A percentile compares a stretch with the other conserved stretches of the same genome.
Conservation (phyloP, 805 yeast genomes). For the Pichia nakasei region DNA sequence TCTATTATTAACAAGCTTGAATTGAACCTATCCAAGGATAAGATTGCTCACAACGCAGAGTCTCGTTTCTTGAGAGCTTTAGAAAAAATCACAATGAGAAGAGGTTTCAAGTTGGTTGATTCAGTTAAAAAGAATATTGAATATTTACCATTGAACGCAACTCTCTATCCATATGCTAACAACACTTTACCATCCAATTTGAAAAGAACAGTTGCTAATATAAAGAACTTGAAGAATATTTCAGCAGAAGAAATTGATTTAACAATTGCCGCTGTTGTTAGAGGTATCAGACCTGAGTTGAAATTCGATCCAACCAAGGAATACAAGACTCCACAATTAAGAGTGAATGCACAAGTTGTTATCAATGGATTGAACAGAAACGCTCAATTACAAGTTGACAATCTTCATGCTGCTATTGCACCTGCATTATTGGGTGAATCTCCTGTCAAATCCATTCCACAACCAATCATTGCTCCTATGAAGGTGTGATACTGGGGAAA, state of each 20-base stretch:
- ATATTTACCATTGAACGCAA: conserved; percentile 13
- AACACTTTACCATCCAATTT: conserved; percentile 15
- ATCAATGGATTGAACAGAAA: conserved; percentile 24
- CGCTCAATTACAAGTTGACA: conserved; percentile 24
- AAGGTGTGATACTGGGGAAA: neutral
- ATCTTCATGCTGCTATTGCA: conserved; percentile 14
- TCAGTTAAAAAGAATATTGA: conserved; percentile 8
- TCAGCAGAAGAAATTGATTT: conserved; percentile 15
- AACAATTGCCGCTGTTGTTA: conserved; percentile 20
- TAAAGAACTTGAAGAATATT: conserved; percentile 10
- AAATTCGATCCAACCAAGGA: conserved; percentile 12
- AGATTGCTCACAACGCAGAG: conserved; percentile 19
- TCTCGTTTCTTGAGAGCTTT: conserved; percentile 24
- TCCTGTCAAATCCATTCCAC: conserved; percentile 17
- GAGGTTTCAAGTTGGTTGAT: conserved; percentile 18
- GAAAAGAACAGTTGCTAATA: conserved; percentile 10
- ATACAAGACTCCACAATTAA: conserved; percentile 19
- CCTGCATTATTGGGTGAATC: conserved; percentile 16
- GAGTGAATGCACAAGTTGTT: conserved; percentile 25
- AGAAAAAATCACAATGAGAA: conserved; percentile 16
- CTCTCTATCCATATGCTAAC: conserved; percentile 21
- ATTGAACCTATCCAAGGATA: conserved; percentile 20
- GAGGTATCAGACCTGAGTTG: conserved; percentile 22
- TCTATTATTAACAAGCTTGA: conserved; percentile 10
- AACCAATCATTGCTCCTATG: conserved; percentile 11